Evolutionary conservation across 257 asterid species (phyloP).

Genomic region (Solanum arcanum): DNA sequence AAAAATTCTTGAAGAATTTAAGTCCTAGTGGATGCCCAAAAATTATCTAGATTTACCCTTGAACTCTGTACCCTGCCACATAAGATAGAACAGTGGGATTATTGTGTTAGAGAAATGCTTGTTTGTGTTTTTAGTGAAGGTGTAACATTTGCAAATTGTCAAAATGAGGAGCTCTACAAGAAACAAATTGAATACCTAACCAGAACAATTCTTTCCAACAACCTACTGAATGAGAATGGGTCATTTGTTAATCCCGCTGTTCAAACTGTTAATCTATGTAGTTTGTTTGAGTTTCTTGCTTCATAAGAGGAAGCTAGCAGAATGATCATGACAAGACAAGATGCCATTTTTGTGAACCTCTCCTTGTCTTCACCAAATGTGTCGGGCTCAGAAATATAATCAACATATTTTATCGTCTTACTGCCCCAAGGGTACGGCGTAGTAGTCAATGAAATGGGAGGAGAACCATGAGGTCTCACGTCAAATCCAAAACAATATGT

Average conservation of each 20-base stretch:
- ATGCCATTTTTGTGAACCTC: not conserved
- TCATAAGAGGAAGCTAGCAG: not conserved
- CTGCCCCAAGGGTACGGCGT: not conserved
- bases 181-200: not conserved
- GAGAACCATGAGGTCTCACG: not conserved
- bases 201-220: not conserved
- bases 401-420: not conserved
- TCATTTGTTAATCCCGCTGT: not conserved
- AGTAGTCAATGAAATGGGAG: not conserved
- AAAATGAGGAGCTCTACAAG: not conserved
- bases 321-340: not conserved
- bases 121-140: not conserved
- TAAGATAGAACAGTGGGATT: not conserved
- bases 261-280: not conserved
- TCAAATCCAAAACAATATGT: not conserved
- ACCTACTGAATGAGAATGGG: not conserved
- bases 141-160: not conserved
- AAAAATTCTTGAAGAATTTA: not conserved
- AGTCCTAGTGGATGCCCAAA: not conserved
- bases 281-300: not conserved
- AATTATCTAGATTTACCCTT: not conserved
- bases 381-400: not conserved
- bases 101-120: not conserved
- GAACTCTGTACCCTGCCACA: not conserved
- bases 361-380: not conserved